These are phyloP conservation scores for Apocynum venetum DNA, from an alignment of 257 asterid species.

Conservation along the genomic window DNA sequence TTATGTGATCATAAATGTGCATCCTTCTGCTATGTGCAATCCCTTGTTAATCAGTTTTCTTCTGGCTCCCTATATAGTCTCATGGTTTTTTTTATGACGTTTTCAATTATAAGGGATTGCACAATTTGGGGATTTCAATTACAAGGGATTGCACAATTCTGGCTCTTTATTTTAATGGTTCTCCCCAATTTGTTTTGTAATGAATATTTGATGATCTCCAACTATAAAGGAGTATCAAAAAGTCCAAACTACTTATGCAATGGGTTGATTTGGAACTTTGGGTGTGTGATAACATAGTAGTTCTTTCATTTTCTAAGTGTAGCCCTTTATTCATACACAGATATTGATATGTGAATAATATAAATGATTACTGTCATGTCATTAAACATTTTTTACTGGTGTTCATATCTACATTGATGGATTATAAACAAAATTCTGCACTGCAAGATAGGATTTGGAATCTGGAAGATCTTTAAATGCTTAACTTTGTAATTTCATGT, in stretches of 20 bases:
- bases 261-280: neutral
- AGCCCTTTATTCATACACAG: neutral
- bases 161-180: neutral
- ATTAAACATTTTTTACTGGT: neutral
- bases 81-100: too few relatives aligned
- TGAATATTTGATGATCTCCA: neutral
- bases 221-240: neutral
- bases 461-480: neutral
- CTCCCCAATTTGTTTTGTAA: neutral
- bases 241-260: neutral
- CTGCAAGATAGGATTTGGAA: neutral
- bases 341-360: neutral
- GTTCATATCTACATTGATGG: neutral
- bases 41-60: neutral
- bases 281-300: neutral
- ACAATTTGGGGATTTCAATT: too few relatives aligned
- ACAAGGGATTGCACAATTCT: too few relatives aligned
- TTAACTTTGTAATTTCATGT: slow-evolving; percentile 7
- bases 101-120: too few relatives aligned
- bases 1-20: neutral
- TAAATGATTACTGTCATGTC: neutral
- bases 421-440: neutral
- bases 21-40: neutral
- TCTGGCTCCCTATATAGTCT: too few relatives aligned
- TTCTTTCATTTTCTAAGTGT: neutral